Conservation (phyloP, 805 yeast genomes). For the Komagataella pseudopastoris region DNA sequence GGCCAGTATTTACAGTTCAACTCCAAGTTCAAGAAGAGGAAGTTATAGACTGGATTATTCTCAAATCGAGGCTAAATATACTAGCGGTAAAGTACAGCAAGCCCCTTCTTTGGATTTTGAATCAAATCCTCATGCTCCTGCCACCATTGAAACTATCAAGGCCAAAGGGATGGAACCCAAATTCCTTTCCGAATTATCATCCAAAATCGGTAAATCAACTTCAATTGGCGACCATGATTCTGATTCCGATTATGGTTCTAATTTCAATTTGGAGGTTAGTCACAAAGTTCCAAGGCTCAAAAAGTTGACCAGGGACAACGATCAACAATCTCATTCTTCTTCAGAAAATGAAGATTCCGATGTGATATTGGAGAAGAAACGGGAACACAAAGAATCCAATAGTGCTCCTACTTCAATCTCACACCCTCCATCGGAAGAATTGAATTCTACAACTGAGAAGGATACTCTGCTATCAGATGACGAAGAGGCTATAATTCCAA, state of each 20-base stretch:
- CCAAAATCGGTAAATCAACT: conserved; percentile 30
- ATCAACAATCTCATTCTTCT: not conserved
- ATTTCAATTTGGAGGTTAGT: not conserved
- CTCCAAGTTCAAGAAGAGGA: conserved; percentile 1
- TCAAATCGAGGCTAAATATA: conserved; percentile 25
- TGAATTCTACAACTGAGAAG: not conserved
- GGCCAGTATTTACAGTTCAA: not conserved
- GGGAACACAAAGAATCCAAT: not conserved
- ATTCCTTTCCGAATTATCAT: conserved; percentile 38
- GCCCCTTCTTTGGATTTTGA: conserved; percentile 1
- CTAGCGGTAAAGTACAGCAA: conserved; percentile 26
- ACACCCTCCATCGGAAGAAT: not conserved
- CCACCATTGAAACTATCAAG: conserved; percentile 6
- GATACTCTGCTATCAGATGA: not conserved
- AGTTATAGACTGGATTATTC: conserved; percentile 1
- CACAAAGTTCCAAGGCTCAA: not conserved
- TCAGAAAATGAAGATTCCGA: conserved; percentile 1
- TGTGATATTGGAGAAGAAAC: not conserved
- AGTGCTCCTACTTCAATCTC: not conserved
- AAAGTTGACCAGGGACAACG: not conserved
- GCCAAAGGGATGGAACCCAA: conserved; percentile 21
- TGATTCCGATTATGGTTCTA: not conserved
- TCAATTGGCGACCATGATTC: conserved; percentile 13
- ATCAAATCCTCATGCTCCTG: conserved; percentile 3
- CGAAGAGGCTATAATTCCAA: not conserved